Evolutionary conservation across 768 basidiomycete genomes (phyloP).

Genomic region (Lactifluus piperatus): DNA sequence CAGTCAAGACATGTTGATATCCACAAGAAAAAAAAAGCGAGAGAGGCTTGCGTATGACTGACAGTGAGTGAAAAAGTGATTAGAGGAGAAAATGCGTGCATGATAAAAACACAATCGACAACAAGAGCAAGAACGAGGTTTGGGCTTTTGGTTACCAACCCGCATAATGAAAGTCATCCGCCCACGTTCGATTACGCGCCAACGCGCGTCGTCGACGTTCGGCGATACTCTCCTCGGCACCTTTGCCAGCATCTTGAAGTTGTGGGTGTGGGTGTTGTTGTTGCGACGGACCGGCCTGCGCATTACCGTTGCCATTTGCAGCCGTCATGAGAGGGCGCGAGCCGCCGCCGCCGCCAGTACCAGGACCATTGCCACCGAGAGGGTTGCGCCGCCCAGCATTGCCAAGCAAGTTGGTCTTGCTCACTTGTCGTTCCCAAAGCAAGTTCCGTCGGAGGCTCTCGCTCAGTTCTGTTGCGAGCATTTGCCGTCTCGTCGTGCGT

Average conservation of each 20-base stretch:
- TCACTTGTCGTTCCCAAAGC: constrained; percentile 71
- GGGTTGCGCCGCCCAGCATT: constrained; percentile 26
- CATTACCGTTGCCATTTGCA: constrained; percentile 6
- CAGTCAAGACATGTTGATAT: constrained; percentile 15
- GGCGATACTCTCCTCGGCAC: constrained; percentile 2
- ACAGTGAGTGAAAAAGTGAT: not conserved
- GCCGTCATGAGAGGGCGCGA: constrained; percentile 31
- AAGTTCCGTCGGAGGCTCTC: constrained; percentile 77
- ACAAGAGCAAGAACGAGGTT: not conserved
- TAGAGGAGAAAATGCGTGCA: not conserved
- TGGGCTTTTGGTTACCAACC: constrained; percentile 43
- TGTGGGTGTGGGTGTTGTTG: constrained; percentile 10
- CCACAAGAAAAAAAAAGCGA: constrained; percentile 1
- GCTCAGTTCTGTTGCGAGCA: constrained; percentile 78
- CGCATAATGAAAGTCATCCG: constrained; percentile 54
- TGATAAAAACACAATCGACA: not conserved
- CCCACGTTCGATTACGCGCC: constrained; percentile 59
- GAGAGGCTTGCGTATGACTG: constrained; percentile 1
- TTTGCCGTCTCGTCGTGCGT: constrained; percentile 73
- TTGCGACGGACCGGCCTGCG: constrained; percentile 23
- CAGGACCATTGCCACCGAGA: constrained; percentile 19
- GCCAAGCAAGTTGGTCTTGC: constrained; percentile 39
- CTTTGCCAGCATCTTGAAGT: constrained; percentile 3
- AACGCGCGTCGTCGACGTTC: constrained; percentile 30
- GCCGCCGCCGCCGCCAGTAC: constrained; percentile 25